Base-by-base conservation (phyloP, 495 filamentous ascomycete species). In the Parathielavia appendiculata region DNA sequence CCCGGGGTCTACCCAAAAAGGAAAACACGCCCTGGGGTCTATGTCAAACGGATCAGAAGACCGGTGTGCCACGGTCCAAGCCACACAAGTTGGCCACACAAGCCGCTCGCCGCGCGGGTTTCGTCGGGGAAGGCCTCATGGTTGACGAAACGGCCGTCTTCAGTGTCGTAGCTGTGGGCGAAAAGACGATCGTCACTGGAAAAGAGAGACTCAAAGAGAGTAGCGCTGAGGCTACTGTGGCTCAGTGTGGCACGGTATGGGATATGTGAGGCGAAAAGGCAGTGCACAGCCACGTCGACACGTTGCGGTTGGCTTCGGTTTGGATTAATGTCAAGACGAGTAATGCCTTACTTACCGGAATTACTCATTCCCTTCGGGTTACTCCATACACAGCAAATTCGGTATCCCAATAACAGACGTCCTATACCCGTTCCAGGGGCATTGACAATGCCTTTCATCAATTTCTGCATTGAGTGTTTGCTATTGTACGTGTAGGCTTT, bases 301-400 rank as follows among this genome's bases (percentile, higher is more conserved):
- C n/a, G 22, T 30, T 12, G 34, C 19, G 17, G 11, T 8, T 11
- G 17, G 12, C n/a, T 49, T 13, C n/a, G 43, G 26, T 30, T 10
- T 22, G 26, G 23, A 30, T 36, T 14, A 48, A 12, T 46, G 26
- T 46, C 19, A 2, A 41, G 36, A 55, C 32, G 26, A 6, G 1
- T 46, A 55, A 39, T 54, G n/a, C n/a, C n/a, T n/a, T n/a, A n/a
- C n/a, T 54, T 55, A 45, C 17, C 53, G 30, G 53, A 55, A 36
- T 5, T 40, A 43, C 39, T 1, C 22, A 20, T n/a, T 22, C 13
- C 11, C 30, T 30, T n/a, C n/a, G n/a, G n/a, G n/a, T n/a, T n/a
- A n/a, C n/a, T n/a, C n/a, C n/a, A n/a, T n/a, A n/a, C n/a, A n/a
- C n/a, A n/a, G n/a, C n/a, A n/a, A n/a, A 2, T 19, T 19, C 13